These are phyloP conservation scores for Achlya hypogyna DNA, from an alignment of 352 stramenopile species.

Conservation along the genomic window DNA sequence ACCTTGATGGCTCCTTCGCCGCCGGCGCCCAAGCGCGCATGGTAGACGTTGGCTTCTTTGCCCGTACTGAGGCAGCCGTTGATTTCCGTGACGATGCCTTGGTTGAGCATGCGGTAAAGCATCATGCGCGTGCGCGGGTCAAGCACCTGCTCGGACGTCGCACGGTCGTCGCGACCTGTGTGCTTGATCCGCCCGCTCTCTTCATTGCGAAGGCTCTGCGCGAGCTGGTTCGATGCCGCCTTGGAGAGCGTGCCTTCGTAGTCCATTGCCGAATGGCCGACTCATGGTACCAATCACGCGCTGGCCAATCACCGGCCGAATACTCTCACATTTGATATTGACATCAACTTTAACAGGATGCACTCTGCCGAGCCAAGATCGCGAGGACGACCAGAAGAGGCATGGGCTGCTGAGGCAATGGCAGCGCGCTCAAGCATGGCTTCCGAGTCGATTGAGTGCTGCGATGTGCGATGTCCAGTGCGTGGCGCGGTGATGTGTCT, in stretches of 20 bases:
- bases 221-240: slow-evolving; percentile 64
- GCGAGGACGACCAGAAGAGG: not conserved
- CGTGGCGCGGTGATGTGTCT: too few relatives aligned
- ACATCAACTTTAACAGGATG: not conserved
- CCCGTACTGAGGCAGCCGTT: slow-evolving; percentile 98
- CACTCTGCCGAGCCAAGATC: not conserved
- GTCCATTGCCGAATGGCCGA: not conserved
- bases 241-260: slow-evolving; percentile 45
- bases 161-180: slow-evolving; percentile 95
- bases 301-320: not conserved
- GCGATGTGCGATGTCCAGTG: too few relatives aligned
- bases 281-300: not conserved
- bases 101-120: slow-evolving; percentile 97
- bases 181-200: slow-evolving; percentile 78
- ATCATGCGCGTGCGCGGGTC: slow-evolving; percentile 98
- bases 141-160: slow-evolving; percentile 96
- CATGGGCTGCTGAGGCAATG: not conserved
- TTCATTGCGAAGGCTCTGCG: slow-evolving; percentile 59
- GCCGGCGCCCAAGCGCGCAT: slow-evolving; percentile 74
- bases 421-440: too few relatives aligned
- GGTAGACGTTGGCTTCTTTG: slow-evolving; percentile 99
- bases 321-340: not conserved
- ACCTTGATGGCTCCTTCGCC: slow-evolving; percentile 88
- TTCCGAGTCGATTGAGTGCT: too few relatives aligned
- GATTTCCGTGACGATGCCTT: slow-evolving; percentile 93